Evolutionary conservation across 306 rosid species (phyloP).

Genomic region (Hylodesmum podocarpum): DNA sequence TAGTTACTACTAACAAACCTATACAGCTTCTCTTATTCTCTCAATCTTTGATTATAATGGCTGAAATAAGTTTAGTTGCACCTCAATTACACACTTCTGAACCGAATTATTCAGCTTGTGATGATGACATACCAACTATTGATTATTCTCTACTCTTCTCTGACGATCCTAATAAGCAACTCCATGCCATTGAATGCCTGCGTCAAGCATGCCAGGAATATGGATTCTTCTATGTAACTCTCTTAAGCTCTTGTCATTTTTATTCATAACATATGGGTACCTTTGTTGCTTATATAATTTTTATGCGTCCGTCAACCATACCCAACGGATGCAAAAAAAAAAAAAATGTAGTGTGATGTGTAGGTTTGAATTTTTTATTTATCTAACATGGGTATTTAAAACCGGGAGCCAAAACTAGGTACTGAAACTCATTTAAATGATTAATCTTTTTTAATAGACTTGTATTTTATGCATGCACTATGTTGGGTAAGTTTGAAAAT

Average conservation of each 20-base stretch:
- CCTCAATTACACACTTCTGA: neutral
- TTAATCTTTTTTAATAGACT: too few species aligned
- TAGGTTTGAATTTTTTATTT: too few species aligned
- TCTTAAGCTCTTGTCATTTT: neutral
- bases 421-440: too few species aligned
- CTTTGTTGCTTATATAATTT: too few species aligned
- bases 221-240: constrained; percentile 44
- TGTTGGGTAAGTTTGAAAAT: too few species aligned
- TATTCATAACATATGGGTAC: too few species aligned
- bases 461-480: too few species aligned
- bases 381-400: too few species aligned
- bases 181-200: constrained; percentile 26
- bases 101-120: constrained; percentile 18
- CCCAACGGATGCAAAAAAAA: too few species aligned
- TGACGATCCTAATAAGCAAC: constrained; percentile 12
- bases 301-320: too few species aligned
- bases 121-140: constrained; percentile 44
- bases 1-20: neutral
- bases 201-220: constrained; percentile 28
- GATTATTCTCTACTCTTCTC: constrained; percentile 40
- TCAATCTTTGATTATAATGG: neutral
- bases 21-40: neutral
- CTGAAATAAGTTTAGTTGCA: neutral
- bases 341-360: too few species aligned
- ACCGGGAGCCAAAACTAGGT: too few species aligned